These are phyloP conservation scores for Rhynchosporium agropyri DNA, from an alignment of 2,329 filamentous ascomycete genomes.

Conservation along the genomic window DNA sequence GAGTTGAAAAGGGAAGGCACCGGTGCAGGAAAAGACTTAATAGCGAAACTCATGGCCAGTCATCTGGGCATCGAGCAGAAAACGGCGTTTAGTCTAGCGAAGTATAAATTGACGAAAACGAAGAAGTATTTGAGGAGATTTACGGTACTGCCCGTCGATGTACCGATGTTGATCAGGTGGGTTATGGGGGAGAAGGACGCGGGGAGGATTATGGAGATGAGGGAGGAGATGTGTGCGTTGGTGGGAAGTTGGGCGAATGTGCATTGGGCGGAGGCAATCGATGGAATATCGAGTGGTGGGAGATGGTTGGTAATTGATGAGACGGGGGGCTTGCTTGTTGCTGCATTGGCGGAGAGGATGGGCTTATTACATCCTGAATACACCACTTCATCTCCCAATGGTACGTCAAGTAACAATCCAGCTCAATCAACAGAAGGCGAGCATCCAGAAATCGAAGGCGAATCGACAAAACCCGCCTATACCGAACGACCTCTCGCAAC, in stretches of 20 bases:
- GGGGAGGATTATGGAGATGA: conserved; percentile 78
- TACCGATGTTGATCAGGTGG: conserved; percentile 74
- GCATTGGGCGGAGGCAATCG: conserved; percentile 55
- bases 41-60: conserved; percentile 88
- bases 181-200: conserved; percentile 80
- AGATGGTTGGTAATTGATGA: conserved; percentile 73
- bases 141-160: conserved; percentile 80
- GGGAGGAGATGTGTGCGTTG: conserved; percentile 80
- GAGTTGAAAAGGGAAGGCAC: conserved; percentile 71
- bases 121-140: conserved; percentile 93
- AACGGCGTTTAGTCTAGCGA: conserved; percentile 88
- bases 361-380: conserved; percentile 57
- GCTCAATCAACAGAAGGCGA: background rate
- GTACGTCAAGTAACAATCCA: background rate
- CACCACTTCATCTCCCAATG: background rate
- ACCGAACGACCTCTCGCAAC: conserved; percentile 33
- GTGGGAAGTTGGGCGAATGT: conserved; percentile 90
- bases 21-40: conserved; percentile 82
- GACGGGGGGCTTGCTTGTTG: conserved; percentile 68
- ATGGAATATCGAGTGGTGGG: conserved; percentile 42
- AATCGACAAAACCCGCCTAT: conserved; percentile 21
- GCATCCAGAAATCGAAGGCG: conserved; percentile 14
- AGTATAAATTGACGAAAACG: conserved; percentile 93
- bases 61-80: conserved; percentile 92
- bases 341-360: conserved; percentile 72